Base-by-base conservation (phyloP, 495 filamentous ascomycete species). In the Jackrogersella multiformis region DNA sequence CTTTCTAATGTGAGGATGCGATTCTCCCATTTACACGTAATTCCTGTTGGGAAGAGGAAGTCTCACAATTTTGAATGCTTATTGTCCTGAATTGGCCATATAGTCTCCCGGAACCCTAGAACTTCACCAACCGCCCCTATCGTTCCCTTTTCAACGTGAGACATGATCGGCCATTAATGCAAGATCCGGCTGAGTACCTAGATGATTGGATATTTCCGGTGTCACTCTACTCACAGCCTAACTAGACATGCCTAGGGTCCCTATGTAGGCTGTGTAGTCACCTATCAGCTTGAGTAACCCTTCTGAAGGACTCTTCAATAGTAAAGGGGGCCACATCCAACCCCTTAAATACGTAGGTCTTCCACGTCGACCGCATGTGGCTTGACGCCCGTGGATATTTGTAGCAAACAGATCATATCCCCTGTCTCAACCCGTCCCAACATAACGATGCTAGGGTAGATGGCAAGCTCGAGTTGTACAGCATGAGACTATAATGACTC, bases 391-490 rank as follows among this genome's bases (percentile, higher is more conserved):
- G 45, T 49, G 45, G n/a, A 21, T 53, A 18, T 36, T 36, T 53
- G 30, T 9, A 32, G 10, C 36, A 35, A 18, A 21, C 38, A 18
- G 16, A 21, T 38, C 8, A 16, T 26, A 0, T 20, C 18, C 56
- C 56, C 57, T 52, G 26, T 61, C 10, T 12, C 15, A 10, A 30
- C 56, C 57, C 44, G 26, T 61, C 10, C 16, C 15, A 10, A 30
- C 18, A 45, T 18, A 28, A 44, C 39, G 13, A 44, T 49, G 13
- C 0, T 18, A 4, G 5, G 4, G 20, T 15, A 30, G 52, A 24
- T 1, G 24, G 42, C 49, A 35, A 52, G 4, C 15, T 57, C 16
- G 21, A 42, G 64, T 67, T 16, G 21, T 52, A 68, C 64, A 51
- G 8, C 64, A 56, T 68, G 20, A 51, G 15, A 32, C 34, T 41